Evolutionary conservation across 1,284 basidiomycete genomes (phyloP).

Genomic region (Lentinula novae-zelandiae): DNA sequence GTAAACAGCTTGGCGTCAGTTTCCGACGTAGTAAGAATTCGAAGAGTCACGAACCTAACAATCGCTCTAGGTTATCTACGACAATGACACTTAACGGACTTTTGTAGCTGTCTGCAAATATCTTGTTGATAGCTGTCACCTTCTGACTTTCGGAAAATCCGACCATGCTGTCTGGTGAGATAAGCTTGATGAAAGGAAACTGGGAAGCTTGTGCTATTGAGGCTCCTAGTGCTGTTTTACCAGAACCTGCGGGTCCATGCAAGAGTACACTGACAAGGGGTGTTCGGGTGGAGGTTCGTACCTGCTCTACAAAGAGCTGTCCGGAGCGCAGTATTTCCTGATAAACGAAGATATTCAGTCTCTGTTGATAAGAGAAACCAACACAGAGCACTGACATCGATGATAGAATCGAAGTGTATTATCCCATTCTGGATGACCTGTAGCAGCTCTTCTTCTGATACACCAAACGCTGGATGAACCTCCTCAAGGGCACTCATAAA

Average conservation of each 20-base stretch:
- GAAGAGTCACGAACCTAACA: slow-evolving; percentile 61
- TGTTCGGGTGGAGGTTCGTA: slow-evolving; percentile 85
- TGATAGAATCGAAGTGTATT: slow-evolving; percentile 77
- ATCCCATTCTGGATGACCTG: slow-evolving; percentile 97
- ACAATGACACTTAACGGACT: slow-evolving; percentile 95
- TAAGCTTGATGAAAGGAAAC: slow-evolving; percentile 98
- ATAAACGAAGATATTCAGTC: slow-evolving; percentile 16
- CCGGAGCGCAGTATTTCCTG: slow-evolving; percentile 89
- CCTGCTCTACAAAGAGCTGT: slow-evolving; percentile 93
- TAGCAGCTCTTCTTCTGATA: slow-evolving; percentile 93
- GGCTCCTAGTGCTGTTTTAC: slow-evolving; percentile 95
- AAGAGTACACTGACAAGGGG: slow-evolving; percentile 90
- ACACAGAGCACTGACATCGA: slow-evolving; percentile 58
- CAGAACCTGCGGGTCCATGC: slow-evolving; percentile 87
- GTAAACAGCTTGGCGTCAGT: not conserved
- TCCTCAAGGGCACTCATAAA: slow-evolving; percentile 93
- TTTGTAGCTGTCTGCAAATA: slow-evolving; percentile 97
- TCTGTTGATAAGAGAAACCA: slow-evolving; percentile 11
- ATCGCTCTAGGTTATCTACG: slow-evolving; percentile 90
- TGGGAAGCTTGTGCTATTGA: slow-evolving; percentile 91
- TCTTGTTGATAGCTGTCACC: slow-evolving; percentile 89
- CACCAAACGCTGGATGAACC: slow-evolving; percentile 96
- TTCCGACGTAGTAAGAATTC: not conserved
- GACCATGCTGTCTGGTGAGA: slow-evolving; percentile 97
- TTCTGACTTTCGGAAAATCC: slow-evolving; percentile 92